Percentiles rank a stretch among this genome's conserved stretches.
Evolutionary conservation across 2,329 filamentous ascomycete genomes (phyloP).

Genomic region (Dryadomyces sulphureus): DNA sequence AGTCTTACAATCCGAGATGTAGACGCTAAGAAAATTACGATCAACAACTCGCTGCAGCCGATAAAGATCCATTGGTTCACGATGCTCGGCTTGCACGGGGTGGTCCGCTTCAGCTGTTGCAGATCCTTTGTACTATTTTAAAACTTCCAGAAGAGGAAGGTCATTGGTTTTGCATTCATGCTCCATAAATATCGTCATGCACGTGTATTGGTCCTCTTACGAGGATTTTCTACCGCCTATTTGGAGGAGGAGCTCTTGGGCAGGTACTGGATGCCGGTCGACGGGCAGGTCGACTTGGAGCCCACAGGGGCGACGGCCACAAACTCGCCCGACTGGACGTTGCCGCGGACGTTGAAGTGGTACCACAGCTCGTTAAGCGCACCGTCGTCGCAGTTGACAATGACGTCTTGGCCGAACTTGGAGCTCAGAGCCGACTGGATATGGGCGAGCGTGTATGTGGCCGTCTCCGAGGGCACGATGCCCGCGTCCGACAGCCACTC

Average conservation of each 20-base stretch:
- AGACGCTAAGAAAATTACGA: no score
- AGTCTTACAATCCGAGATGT: no score
- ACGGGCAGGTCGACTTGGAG: constrained; percentile 47
- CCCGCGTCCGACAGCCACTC: constrained; percentile 35
- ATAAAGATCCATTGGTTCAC: no score
- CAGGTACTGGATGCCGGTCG: constrained; percentile 20
- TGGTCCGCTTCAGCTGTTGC: no score
- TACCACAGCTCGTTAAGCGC: constrained; percentile 51
- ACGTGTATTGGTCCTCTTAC: no score
- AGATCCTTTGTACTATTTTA: no score
- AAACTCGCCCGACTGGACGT: constrained; percentile 33
- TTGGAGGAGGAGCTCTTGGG: constrained; percentile 11
- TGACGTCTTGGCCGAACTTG: constrained; percentile 40
- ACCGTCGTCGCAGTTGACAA: constrained; percentile 39
- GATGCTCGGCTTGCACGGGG: no score
- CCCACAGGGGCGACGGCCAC: constrained; percentile 40
- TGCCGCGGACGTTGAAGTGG: constrained; percentile 37
- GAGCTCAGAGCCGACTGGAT: constrained; percentile 34
- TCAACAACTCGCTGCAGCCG: no score
- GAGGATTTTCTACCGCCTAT: no score
- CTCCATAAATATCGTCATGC: no score
- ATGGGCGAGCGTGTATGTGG: constrained; percentile 35
- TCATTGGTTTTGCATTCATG: no score
- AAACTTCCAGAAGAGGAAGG: no score
- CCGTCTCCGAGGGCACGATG: constrained; percentile 44